phyloP scores from a whole-genome alignment of 139 green algal genomes.

The Closterium sp. region DNA sequence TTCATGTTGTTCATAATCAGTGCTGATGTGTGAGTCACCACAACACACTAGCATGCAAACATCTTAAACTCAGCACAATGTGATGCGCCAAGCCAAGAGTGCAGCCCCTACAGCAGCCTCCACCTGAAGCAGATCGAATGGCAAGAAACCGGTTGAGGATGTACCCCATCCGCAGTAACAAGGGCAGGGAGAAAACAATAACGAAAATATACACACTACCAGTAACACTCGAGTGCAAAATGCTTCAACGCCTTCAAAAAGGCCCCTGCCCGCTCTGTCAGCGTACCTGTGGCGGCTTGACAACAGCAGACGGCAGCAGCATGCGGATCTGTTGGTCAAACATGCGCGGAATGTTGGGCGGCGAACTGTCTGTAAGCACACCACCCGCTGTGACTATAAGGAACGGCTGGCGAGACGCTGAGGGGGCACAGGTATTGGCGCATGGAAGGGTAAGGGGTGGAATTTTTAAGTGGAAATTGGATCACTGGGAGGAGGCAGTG shows the following conservation, averaged over 20 bases:
- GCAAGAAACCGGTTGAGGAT: no score
- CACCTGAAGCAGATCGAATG: background rate
- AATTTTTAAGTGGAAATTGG: background rate
- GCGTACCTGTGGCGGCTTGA: background rate
- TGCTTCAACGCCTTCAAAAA: no score
- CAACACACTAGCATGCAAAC: no score
- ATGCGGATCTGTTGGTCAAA: background rate
- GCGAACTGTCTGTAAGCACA: background rate
- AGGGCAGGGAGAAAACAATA: no score
- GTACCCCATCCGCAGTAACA: no score
- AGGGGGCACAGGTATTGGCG: background rate
- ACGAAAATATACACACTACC: no score
- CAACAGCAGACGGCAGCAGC: background rate
- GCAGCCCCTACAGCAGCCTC: background rate
- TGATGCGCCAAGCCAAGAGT: background rate
- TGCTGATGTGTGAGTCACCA: no score
- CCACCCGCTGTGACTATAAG: background rate
- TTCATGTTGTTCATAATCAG: no score
- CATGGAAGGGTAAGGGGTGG: no score
- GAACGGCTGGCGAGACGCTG: background rate
- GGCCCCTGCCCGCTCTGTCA: background rate
- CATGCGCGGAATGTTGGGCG: background rate
- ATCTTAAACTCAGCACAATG: background rate
- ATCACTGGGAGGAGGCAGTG: background rate
- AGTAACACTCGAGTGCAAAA: no score